Conservation (phyloP, 169 alveolate genomes). For the Plasmodium relictum region DNA sequence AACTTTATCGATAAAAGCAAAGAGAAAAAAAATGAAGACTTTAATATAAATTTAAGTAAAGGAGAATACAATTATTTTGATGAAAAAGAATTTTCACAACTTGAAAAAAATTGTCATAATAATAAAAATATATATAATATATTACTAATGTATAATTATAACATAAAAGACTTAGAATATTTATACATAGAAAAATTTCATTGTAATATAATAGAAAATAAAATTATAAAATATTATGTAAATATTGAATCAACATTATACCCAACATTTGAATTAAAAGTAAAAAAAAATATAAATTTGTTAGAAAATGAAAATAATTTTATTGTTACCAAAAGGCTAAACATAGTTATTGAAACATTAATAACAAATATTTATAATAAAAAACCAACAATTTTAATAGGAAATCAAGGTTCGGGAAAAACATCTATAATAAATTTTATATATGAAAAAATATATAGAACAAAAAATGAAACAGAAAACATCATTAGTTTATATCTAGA, state of each 20-base stretch:
- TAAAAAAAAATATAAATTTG: background rate
- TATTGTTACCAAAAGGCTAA: slow-evolving; percentile 46
- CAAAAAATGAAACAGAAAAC: slow-evolving; percentile 32
- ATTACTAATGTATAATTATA: slow-evolving; percentile 11
- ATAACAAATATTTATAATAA: slow-evolving; percentile 53
- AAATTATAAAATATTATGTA: slow-evolving; percentile 7
- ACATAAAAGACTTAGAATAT: slow-evolving; percentile 16
- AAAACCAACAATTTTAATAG: slow-evolving; percentile 58
- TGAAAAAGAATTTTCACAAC: no score
- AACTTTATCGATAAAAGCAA: background rate
- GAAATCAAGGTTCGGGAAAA: slow-evolving; percentile 75
- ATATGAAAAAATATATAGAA: slow-evolving; percentile 35
- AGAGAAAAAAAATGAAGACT: background rate
- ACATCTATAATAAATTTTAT: slow-evolving; percentile 61
- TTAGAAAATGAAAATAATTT: slow-evolving; percentile 17
- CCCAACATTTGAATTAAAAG: slow-evolving; percentile 37
- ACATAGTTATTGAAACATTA: slow-evolving; percentile 16
- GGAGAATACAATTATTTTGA: background rate
- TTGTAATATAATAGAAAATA: slow-evolving; percentile 8
- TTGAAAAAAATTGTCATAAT: no score
- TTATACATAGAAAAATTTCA: slow-evolving; percentile 54
- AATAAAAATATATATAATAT: background rate
- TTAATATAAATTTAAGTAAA: background rate
- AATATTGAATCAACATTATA: slow-evolving; percentile 31
- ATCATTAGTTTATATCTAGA: slow-evolving; percentile 84